Evolutionary conservation across 805 yeast genomes (phyloP), one percentile per base, ranked within the genome.

Genomic region (Teunomyces aglyptinius): DNA sequence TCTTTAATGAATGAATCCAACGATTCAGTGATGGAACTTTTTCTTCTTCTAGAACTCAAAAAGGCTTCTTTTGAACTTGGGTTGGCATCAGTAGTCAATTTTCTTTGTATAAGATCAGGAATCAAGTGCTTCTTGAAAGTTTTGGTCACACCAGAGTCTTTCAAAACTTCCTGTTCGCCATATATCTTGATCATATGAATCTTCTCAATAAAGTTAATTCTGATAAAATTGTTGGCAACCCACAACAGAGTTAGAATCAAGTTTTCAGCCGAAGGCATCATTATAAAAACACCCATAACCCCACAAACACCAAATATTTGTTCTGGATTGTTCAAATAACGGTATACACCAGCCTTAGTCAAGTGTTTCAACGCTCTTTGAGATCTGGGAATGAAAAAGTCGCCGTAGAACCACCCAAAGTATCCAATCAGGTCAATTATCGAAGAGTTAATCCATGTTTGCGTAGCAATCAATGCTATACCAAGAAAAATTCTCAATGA

Each of bases 351-450:
- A 28, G 87, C 85, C 51, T 84, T 84, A 0, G 91, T 82, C 54
- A 87, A 71, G 52, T 72, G 71, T 6, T 77, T 65, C 46, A 71
- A 72, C 6, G 53, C 39, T 31, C 55, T 47, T 19, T 70, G 71
- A 15, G 77, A 69, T 44, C 74, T 77, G 31, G 86, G 81, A 48
- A 85, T 68, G 64, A 86, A 87, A 65, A 87, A 87, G 63, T 87
- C 96, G 47, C 96, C 95, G 62, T 84, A 87, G 57, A 86, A 87
- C 94, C 94, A 87, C n/a, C 95, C 94, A 64, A 83, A 86, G 50
- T 85, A 85, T 2, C 92, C 92, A 52, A 87, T 81, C 42, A 86
- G 81, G 38, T 80, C 79, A 52, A 82, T 75, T 31, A 86, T 85
- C 26, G 89, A 85, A 19, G 73, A 56, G 53, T 85, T 81, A 29